Percentiles rank a stretch among this genome's conserved stretches.
These are phyloP conservation scores for Hyphochytrium catenoides DNA, from an alignment of 352 stramenopile species.

Conservation along the genomic window DNA sequence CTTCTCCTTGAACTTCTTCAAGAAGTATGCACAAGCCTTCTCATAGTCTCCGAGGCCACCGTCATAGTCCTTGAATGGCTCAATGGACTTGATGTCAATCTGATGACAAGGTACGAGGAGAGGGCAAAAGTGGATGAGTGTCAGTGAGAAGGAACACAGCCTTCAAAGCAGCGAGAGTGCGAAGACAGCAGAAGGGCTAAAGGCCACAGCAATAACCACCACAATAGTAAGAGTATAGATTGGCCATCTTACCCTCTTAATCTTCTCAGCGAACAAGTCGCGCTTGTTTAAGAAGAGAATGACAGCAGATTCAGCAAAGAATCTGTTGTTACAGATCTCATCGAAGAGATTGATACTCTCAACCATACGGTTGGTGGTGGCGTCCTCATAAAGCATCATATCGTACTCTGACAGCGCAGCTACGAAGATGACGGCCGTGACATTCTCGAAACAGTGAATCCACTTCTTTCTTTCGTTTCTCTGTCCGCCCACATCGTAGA, in stretches of 20 bases:
- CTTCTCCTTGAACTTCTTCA: slow-evolving; percentile 80
- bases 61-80: slow-evolving; percentile 70
- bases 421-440: slow-evolving; percentile 89
- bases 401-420: slow-evolving; percentile 83
- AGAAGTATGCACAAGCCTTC: slow-evolving; percentile 62
- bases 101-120: no score
- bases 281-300: slow-evolving; percentile 95
- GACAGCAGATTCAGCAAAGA: slow-evolving; percentile 76
- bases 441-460: slow-evolving; percentile 91
- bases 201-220: no score
- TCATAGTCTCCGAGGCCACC: slow-evolving; percentile 59
- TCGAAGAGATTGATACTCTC: slow-evolving; percentile 82
- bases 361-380: slow-evolving; percentile 77
- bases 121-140: no score
- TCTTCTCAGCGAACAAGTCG: slow-evolving; percentile 89
- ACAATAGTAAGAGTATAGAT: no score
- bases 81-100: slow-evolving; percentile 65
- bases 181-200: no score
- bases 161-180: no score
- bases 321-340: slow-evolving; percentile 82
- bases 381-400: slow-evolving; percentile 80
- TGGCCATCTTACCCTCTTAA: no score
- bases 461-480: slow-evolving; percentile 90
- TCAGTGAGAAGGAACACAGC: no score
- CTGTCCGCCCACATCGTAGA: slow-evolving; percentile 89